Evolutionary conservation across 2,329 filamentous ascomycete species (phyloP).

Genomic region (Botrytis fragariae): DNA sequence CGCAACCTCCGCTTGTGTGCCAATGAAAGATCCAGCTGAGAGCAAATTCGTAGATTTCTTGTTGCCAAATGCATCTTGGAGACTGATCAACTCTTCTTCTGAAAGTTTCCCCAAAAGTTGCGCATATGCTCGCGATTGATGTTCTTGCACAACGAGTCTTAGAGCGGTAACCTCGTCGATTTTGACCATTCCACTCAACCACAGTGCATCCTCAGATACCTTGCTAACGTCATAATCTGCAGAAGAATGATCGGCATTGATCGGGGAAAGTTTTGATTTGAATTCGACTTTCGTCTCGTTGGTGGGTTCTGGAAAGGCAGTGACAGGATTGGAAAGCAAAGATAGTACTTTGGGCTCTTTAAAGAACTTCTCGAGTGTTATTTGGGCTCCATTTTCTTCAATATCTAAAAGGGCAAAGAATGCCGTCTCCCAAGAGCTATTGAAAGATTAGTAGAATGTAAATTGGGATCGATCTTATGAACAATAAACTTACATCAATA

Average conservation of each 20-base stretch:
- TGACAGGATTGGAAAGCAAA: slow-evolving; percentile 66
- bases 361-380: slow-evolving; percentile 62
- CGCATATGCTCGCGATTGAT: slow-evolving; percentile 73
- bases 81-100: slow-evolving; percentile 71
- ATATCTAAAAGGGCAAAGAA: slow-evolving; percentile 56
- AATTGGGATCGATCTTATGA: not conserved
- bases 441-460: slow-evolving; percentile 17
- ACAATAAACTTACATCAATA: slow-evolving; percentile 67
- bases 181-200: slow-evolving; percentile 75
- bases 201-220: slow-evolving; percentile 81
- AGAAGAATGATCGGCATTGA: slow-evolving; percentile 72
- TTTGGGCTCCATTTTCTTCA: slow-evolving; percentile 56
- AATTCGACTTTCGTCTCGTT: slow-evolving; percentile 67
- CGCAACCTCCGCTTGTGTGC: slow-evolving; percentile 42
- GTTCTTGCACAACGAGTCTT: slow-evolving; percentile 76
- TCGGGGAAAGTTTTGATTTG: slow-evolving; percentile 81
- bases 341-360: slow-evolving; percentile 64
- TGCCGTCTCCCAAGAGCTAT: slow-evolving; percentile 61
- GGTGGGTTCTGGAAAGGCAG: slow-evolving; percentile 63
- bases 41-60: slow-evolving; percentile 59
- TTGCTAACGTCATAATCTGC: slow-evolving; percentile 70
- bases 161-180: slow-evolving; percentile 82
- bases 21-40: slow-evolving; percentile 41
- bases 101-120: slow-evolving; percentile 72
- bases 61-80: slow-evolving; percentile 70